Base-by-base conservation (phyloP, 2,329 filamentous ascomycete species). In the Sclerotinia spermophila region DNA sequence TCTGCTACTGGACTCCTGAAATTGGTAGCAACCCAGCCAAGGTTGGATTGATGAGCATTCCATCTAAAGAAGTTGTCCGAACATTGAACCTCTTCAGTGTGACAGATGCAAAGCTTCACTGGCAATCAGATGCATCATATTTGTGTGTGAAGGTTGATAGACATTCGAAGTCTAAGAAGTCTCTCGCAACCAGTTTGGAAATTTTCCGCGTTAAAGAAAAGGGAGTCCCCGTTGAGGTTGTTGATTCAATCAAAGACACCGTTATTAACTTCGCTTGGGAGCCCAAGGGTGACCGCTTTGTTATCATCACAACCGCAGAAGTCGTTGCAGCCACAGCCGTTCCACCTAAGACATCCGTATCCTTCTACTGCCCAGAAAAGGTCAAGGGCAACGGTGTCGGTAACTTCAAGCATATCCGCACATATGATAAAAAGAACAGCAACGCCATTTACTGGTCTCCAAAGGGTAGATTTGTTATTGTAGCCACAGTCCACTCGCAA, bases 191-290 rank as follows among this genome's bases (percentile, higher is more conserved):
- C 44, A 98, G 97, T 76, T 88, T 99, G 48, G 96, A 99, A 82
- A 98, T 99, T 80, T 99, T 99, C 91, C 93, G 96, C 72, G 89
- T 99, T 77, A 90, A 89, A 81, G 96, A 99, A 82, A 99, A 99
- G 88, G 95, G 96, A 76, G 96, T 99, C 2, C 96, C 96, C 1
- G 95, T 99, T 69, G 96, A 99, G 82, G 96, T 98, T 70, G 94
- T 99, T 67, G 96, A 99, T 82, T 94, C 91, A 68, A 92, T 99
- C 83, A 98, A 98, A 84, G 96, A 98, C 79, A 97, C 94, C 1
- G 96, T 99, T 77, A 97, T 99, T 84, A 99, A 99, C 86, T 99
- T 99, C 80, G 94, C 96, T 15, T 99, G 96, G 96, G 96, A 99
- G 80, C 96, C 96, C 74, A 97, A 97, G 85, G 96, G 96, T 73